Base-by-base conservation (phyloP, 352 stramenopile species). In the Phytophthora cactorum region DNA sequence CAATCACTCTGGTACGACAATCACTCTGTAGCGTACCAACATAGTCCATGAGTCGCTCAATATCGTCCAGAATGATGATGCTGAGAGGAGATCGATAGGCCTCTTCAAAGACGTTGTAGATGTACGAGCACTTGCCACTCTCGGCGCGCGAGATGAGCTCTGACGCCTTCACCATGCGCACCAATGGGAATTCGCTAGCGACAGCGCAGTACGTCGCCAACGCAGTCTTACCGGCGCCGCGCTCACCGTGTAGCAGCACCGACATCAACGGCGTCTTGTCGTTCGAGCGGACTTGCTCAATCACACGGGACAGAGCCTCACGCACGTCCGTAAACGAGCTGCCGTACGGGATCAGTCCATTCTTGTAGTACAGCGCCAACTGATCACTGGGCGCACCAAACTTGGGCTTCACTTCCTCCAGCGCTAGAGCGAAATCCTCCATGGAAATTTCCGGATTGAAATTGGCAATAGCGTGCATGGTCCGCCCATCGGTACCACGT, bases 21-120 rank as follows among this genome's bases (percentile, higher is more conserved):
- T 29, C 32, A 11, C 7, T 47, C 43, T 10, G 14, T 36, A 58
- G 80, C 83, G 58, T 66, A 91, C 86, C 88, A 70, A 94, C 88
- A 54, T 94, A 99, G 74, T 99, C 98, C 75, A 99, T 98, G 41
- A 99, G 88, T 15, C 98, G 93, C 81, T 99, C 98, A 66, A 99
- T 98, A 77, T 99, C 97, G 80, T 99, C 98, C 46, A 99, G 92
- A 62, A 99, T 97, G 78, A 99, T 99, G 63, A 99, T 93, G 22
- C 96, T 99, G 10, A 99, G 82, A 1, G 97, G 90, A 41, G 95
- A 99, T 70, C 98, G 98, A 80, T 99, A 99, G 5, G 97, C 97
- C 80, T 99, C 97, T 69, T 99, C 89, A 63, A 98, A 98, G 15
- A 97, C 79, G 53, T 92, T 98, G 78, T 98, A 93, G 54, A 98